Evolutionary conservation across 805 yeast genomes (phyloP).

Genomic region (Zygosaccharomyces rouxii): DNA sequence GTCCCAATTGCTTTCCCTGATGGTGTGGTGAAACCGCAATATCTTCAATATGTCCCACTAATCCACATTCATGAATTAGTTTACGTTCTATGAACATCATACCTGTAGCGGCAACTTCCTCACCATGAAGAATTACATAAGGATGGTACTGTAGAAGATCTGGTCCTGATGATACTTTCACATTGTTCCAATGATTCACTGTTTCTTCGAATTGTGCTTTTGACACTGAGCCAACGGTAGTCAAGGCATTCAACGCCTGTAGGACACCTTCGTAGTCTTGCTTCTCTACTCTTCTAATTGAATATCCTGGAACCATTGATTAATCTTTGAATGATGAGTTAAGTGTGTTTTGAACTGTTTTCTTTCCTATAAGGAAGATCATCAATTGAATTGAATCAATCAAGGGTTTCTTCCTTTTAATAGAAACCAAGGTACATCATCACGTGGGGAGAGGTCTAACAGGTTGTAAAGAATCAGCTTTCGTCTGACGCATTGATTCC

Average conservation of each 20-base stretch:
- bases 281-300: constrained; percentile 51
- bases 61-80: constrained; percentile 76
- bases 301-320: constrained; percentile 47
- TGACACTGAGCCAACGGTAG: constrained; percentile 76
- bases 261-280: constrained; percentile 60
- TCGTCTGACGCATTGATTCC: constrained; percentile 11
- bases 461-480: not conserved
- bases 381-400: not conserved
- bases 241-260: constrained; percentile 60
- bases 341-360: not conserved
- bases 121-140: constrained; percentile 55
- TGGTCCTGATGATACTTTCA: constrained; percentile 21
- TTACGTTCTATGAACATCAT: constrained; percentile 75
- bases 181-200: constrained; percentile 54
- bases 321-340: not conserved
- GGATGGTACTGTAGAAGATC: constrained; percentile 55
- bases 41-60: constrained; percentile 93
- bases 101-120: constrained; percentile 74
- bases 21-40: constrained; percentile 70
- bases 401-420: not conserved
- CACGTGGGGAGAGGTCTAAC: constrained; percentile 10
- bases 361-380: not conserved
- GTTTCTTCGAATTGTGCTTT: constrained; percentile 45
- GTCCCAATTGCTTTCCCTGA: constrained; percentile 84
- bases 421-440: constrained; percentile 1